These are phyloP conservation scores for Suillus sp. DNA, from an alignment of 768 basidiomycete genomes.

Conservation along the genomic window DNA sequence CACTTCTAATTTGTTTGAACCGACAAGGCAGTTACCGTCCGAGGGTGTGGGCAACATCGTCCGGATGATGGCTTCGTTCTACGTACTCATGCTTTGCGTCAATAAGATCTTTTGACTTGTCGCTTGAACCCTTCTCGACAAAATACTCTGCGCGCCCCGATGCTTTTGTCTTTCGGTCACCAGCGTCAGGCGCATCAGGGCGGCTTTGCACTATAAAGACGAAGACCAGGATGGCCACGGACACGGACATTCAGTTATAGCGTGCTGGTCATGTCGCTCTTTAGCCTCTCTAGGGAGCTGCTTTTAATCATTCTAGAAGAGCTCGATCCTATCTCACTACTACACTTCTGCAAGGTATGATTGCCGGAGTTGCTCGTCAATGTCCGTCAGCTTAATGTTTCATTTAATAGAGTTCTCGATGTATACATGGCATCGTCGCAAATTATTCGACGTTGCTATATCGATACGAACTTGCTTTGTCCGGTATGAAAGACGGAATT, in stretches of 20 bases:
- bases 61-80: slow-evolving; percentile 23
- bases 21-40: slow-evolving; percentile 26
- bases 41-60: slow-evolving; percentile 22
- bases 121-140: slow-evolving; percentile 35
- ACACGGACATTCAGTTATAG: slow-evolving; percentile 25
- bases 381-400: background rate
- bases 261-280: slow-evolving; percentile 40
- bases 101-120: slow-evolving; percentile 27
- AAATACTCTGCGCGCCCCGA: slow-evolving; percentile 31
- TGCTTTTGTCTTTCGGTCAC: slow-evolving; percentile 37
- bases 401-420: slow-evolving; percentile 27
- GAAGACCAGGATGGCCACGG: slow-evolving; percentile 10
- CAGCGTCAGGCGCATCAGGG: slow-evolving; percentile 25
- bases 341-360: slow-evolving; percentile 34
- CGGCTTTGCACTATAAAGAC: slow-evolving; percentile 33
- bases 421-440: slow-evolving; percentile 24
- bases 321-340: slow-evolving; percentile 35
- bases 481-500: slow-evolving; percentile 33
- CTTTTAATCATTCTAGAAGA: slow-evolving; percentile 35
- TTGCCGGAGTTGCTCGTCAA: background rate
- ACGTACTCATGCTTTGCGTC: slow-evolving; percentile 31
- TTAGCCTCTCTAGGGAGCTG: slow-evolving; percentile 33
- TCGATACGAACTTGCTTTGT: slow-evolving; percentile 33
- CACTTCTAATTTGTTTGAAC: slow-evolving; percentile 31
- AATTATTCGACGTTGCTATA: slow-evolving; percentile 34